Evolutionary conservation across 2,329 filamentous ascomycete genomes (phyloP), one percentile per base, ranked within the genome.

Genomic region (Chaetoscypha palmicola): DNA sequence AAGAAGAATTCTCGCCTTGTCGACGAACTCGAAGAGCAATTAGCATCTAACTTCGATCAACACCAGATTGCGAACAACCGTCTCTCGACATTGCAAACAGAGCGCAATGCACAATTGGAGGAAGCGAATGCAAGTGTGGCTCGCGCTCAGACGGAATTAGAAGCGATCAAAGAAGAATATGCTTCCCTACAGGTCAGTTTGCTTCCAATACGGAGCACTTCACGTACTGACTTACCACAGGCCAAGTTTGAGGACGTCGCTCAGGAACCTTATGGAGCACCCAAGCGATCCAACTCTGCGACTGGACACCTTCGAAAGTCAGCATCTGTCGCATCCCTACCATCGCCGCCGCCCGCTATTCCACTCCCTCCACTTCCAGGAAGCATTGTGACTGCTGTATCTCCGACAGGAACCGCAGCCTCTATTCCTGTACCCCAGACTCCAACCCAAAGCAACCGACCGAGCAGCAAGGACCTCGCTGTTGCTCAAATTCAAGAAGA

Each of bases 21-120:
- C 7, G 88, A 97, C 63, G 91, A 98, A 66, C 80, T 98, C 4
- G 92, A 98, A 66, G 91, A 97, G 58, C 92, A 98, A 65, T 79
- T 98, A 42, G 90, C 91, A 61, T 87, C 77, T 62, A 96, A 92
- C 67, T 98, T 89, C 65, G 92, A 98, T 60, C 86, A 95, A 62
- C 89, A 91, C 48, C 87, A 96, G 60, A 72, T 79, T 47, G 81
- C 83, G 10, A 89, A 79, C 64, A 94, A 95, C 67, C 81, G 91
- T 42, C 70, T 97, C 41, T 96, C 90, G 41, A 82, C 85, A 37
- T 72, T 91, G 38, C 83, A 89, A 60, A 77, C 79, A 14, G 85
- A 90, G 65, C 81, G 83, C 37, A 77, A 81, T 48, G 72, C 74
- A 41, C 81, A 90, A 57, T 67, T 95, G 28, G 86, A 94, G 50